Percentiles rank a stretch among this genome's conserved stretches.
Evolutionary conservation across 2,329 filamentous ascomycete species (phyloP).

Genomic region (Phyllosticta capitalensis): DNA sequence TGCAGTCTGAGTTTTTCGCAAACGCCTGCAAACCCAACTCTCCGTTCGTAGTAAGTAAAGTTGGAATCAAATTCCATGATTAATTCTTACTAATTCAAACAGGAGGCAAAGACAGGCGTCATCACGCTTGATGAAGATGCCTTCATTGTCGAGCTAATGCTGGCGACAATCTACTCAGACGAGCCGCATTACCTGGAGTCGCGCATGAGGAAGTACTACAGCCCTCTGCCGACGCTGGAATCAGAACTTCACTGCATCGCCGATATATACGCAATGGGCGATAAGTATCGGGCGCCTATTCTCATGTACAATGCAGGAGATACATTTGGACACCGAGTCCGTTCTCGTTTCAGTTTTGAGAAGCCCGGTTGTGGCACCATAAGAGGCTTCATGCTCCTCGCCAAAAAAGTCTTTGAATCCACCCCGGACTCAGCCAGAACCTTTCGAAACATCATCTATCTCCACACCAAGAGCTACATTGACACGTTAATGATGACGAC

Average conservation of each 20-base stretch:
- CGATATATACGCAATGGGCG: no score
- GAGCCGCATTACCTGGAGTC: no score
- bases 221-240: no score
- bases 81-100: not conserved
- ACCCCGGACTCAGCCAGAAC: not conserved
- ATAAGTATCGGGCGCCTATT: no score
- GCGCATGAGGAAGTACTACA: no score
- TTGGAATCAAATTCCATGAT: not conserved
- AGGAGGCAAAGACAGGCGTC: constrained; percentile 1
- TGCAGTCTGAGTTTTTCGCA: not conserved
- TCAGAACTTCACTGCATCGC: no score
- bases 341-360: no score
- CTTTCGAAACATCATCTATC: not conserved
- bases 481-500: not conserved
- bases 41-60: not conserved
- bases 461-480: not conserved
- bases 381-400: not conserved
- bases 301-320: no score
- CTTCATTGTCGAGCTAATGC: not conserved
- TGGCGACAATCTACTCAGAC: not conserved
- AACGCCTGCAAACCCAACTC: constrained; percentile 3
- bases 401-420: not conserved
- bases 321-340: no score
- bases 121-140: constrained; percentile 1
- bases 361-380: no score